Evolutionary conservation across 202 grass and related monocot genomes (phyloP).

Genomic region (Schoenoplectus tabernaemontani): DNA sequence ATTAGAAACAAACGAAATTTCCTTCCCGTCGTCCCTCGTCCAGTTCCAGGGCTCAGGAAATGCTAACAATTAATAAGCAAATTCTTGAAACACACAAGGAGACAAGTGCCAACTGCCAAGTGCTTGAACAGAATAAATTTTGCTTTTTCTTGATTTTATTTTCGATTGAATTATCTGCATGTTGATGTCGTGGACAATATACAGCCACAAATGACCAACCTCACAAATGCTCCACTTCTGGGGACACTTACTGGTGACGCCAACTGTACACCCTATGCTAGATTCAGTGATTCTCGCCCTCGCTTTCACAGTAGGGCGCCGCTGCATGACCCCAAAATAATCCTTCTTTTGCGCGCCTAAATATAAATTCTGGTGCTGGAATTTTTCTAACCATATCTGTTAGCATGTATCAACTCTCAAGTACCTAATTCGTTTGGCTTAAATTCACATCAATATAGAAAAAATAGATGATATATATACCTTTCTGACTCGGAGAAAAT

Average conservation of each 20-base stretch:
- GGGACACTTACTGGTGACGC: not conserved
- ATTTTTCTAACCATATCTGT: not conserved
- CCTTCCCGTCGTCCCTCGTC: not conserved
- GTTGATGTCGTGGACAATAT: not conserved
- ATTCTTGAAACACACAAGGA: not conserved
- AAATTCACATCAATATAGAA: too few relatives aligned
- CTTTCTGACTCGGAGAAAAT: too few relatives aligned
- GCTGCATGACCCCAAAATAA: not conserved
- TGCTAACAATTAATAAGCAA: not conserved
- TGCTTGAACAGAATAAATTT: slow-evolving; percentile 1
- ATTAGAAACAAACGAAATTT: too few relatives aligned
- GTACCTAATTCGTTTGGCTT: not conserved
- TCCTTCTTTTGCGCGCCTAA: not conserved
- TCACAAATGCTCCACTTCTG: slow-evolving; percentile 19
- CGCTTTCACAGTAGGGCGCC: not conserved
- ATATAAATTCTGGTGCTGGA: not conserved
- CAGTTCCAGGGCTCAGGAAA: not conserved
- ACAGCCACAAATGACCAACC: not conserved
- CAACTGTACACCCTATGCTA: not conserved
- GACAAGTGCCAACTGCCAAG: not conserved
- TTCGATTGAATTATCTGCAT: not conserved
- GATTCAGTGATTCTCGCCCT: not conserved
- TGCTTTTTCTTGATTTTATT: not conserved
- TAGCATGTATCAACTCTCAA: not conserved
- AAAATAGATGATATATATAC: too few relatives aligned